phyloP scores from a whole-genome alignment of 1,139 yeast species.

The Lodderomyces pseudojiufengensis region DNA sequence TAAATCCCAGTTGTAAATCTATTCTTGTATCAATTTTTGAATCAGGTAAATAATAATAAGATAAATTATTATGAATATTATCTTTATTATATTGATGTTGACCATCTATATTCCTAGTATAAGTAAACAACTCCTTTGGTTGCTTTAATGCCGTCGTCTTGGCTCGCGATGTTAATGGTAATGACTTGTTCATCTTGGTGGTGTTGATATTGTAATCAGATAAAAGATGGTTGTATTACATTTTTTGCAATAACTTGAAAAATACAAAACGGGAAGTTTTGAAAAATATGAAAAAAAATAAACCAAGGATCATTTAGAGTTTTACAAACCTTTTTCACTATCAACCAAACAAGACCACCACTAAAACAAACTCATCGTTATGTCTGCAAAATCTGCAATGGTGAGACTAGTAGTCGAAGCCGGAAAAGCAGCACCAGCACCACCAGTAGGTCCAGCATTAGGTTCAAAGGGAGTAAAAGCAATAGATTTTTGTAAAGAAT shows the following conservation, averaged over 20 bases:
- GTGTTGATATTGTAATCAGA: no score
- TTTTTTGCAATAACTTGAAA: neutral
- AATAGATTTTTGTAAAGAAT: constrained; percentile 96
- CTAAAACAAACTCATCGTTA: constrained; percentile 11
- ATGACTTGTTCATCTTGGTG: constrained; percentile 25
- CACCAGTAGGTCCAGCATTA: constrained; percentile 98
- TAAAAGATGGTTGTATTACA: no score
- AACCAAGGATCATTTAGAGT: neutral
- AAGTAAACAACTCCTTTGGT: constrained; percentile 68
- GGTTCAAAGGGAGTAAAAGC: constrained; percentile 99
- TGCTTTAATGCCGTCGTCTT: constrained; percentile 58
- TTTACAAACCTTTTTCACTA: neutral
- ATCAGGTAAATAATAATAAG: constrained; percentile 79
- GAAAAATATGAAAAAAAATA: constrained; percentile 3
- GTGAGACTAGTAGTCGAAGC: constrained; percentile 96
- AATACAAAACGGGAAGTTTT: no score
- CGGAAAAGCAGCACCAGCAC: constrained; percentile 97
- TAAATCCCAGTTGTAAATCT: constrained; percentile 64
- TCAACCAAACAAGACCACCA: constrained; percentile 1
- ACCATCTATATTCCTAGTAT: constrained; percentile 53
- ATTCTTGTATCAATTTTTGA: constrained; percentile 45
- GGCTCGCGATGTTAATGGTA: constrained; percentile 48
- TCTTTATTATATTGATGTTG: constrained; percentile 41
- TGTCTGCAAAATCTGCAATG: constrained; percentile 51
- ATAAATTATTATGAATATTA: constrained; percentile 42